phyloP scores from a whole-genome alignment of 345 rosid genomes.

The Eucalyptus pauciflora region DNA sequence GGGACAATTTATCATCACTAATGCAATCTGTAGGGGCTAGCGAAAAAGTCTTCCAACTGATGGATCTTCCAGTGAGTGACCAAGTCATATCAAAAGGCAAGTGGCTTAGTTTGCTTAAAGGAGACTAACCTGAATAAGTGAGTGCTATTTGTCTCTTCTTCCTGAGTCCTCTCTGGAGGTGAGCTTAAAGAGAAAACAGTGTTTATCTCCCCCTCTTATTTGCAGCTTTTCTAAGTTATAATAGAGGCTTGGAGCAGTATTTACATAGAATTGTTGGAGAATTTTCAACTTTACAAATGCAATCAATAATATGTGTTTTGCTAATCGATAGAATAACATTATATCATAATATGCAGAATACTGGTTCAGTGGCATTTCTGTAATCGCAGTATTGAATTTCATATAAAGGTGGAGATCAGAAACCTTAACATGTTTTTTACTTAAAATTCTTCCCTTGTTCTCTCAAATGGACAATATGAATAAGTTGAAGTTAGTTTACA shows the following conservation, averaged over 20 bases:
- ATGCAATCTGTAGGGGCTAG: conserved; percentile 99
- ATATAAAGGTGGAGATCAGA: not conserved
- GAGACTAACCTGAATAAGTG: not conserved
- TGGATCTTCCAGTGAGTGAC: conserved; percentile 83
- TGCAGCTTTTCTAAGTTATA: not conserved
- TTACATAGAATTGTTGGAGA: not conserved
- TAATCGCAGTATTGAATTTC: not conserved
- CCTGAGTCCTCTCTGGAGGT: not conserved
- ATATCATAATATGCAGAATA: not conserved
- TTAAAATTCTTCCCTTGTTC: not conserved
- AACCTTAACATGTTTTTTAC: not conserved
- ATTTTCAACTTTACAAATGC: not conserved
- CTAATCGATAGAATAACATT: not conserved
- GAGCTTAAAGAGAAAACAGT: not conserved
- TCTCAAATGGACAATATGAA: not conserved
- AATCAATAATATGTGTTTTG: not conserved
- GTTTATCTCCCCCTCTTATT: not conserved
- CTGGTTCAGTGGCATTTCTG: not conserved
- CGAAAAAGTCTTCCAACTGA: conserved; percentile 95
- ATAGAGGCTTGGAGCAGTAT: not conserved
- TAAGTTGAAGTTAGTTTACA: not conserved
- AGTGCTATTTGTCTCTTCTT: not conserved
- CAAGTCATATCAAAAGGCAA: conserved; percentile 77
- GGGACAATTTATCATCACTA: conserved; percentile 78
- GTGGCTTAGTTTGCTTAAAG: not conserved